Percentiles rank a stretch among this genome's conserved stretches.
These are phyloP conservation scores for Clarireedia homoeocarpa DNA, from an alignment of 2,329 filamentous ascomycete species.

Conservation along the genomic window DNA sequence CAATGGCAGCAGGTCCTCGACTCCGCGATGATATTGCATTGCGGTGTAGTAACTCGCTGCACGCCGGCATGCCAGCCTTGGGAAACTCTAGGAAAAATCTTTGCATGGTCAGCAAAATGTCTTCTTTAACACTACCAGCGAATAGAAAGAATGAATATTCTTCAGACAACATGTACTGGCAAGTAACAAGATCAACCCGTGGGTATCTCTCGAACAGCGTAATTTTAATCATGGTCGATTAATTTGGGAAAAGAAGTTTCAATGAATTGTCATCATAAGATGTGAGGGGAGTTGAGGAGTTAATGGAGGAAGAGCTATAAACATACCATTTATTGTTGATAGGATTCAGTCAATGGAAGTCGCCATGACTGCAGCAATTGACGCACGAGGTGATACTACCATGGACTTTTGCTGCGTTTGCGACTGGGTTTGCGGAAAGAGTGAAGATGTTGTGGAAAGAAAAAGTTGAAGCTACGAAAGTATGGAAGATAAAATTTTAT, in stretches of 20 bases:
- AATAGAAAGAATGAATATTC: slow-evolving; percentile 7
- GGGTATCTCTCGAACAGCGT: slow-evolving; percentile 55
- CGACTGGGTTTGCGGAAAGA: neutral
- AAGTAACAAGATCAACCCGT: slow-evolving; percentile 69
- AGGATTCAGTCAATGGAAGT: neutral
- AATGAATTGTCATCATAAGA: slow-evolving; percentile 59
- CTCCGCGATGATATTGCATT: neutral
- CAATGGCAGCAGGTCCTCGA: neutral
- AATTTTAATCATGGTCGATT: slow-evolving; percentile 81
- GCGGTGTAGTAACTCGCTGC: neutral
- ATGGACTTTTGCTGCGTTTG: neutral
- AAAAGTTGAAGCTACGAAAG: neutral
- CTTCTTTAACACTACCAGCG: neutral
- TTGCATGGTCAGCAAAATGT: slow-evolving; percentile 17
- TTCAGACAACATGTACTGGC: slow-evolving; percentile 84
- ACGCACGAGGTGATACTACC: neutral
- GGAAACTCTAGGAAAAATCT: slow-evolving; percentile 10
- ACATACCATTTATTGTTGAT: slow-evolving; percentile 14
- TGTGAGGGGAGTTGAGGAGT: slow-evolving; percentile 1
- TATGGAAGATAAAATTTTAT: slow-evolving; percentile 3
- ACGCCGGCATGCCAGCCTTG: neutral
- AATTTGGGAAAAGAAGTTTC: slow-evolving; percentile 78
- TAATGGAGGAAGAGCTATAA: neutral
- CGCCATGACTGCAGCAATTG: neutral
- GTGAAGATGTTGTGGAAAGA: neutral